phyloP scores from a whole-genome alignment of 2,329 filamentous ascomycete genomes.

The Thielaviopsis populi region DNA sequence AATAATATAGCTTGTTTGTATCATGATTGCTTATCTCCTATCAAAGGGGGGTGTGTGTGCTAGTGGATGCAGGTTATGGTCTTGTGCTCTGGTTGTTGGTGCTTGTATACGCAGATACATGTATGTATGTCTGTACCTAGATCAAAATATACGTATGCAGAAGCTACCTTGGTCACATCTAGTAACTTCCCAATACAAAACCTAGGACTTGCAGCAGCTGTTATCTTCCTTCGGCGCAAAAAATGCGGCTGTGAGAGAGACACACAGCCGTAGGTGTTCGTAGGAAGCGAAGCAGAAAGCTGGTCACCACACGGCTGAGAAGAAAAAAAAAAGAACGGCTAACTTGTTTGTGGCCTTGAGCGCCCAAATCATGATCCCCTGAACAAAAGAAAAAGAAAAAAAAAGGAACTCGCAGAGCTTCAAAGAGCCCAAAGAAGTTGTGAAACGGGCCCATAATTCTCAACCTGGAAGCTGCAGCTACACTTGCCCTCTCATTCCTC shows the following conservation, averaged over 20 bases:
- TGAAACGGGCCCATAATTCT: conserved; percentile 1
- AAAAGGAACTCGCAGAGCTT: not conserved
- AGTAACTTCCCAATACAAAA: not conserved
- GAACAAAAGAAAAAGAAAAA: no score
- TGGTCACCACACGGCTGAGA: not conserved
- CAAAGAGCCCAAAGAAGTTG: not conserved
- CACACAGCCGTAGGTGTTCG: not conserved
- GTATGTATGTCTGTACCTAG: not conserved
- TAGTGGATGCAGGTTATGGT: no score
- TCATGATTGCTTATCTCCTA: not conserved
- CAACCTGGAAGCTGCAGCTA: conserved; percentile 1
- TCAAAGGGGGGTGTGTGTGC: not conserved
- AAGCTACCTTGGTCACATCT: not conserved
- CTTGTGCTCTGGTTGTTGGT: no score
- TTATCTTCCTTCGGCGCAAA: not conserved
- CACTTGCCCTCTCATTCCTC: conserved; percentile 3
- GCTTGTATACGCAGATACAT: no score
- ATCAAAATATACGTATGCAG: not conserved
- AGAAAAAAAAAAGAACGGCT: not conserved
- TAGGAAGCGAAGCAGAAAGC: not conserved
- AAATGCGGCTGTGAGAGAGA: not conserved
- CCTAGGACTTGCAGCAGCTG: not conserved
- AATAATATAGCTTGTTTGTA: not conserved
- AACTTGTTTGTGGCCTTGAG: not conserved
- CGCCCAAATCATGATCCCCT: not conserved